A percentile compares a stretch with the other conserved stretches of the same genome.
phyloP scores from a whole-genome alignment of 441 rosid species.

The Syzygium syzygioides region DNA sequence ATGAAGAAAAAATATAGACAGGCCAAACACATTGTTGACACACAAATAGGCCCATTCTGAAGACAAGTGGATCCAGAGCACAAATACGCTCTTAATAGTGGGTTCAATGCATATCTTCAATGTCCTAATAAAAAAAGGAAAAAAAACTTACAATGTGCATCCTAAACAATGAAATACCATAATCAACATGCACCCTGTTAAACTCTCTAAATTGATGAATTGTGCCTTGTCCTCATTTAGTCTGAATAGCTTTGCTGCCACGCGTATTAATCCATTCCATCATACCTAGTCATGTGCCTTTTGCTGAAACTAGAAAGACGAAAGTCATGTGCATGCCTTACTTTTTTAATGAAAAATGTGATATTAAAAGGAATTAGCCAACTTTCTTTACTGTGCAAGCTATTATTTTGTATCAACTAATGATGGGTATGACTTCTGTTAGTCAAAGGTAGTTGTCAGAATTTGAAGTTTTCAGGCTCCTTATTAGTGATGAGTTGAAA shows the following conservation, averaged over 20 bases:
- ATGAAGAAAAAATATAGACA: background rate
- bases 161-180: background rate
- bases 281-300: no score
- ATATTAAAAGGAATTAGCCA: no score
- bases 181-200: background rate
- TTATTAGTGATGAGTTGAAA: background rate
- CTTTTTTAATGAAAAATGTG: no score
- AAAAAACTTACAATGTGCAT: background rate
- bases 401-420: background rate
- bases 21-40: background rate
- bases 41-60: background rate
- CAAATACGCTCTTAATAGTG: background rate
- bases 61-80: background rate
- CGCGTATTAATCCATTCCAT: background rate
- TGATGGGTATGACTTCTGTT: background rate
- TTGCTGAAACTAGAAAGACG: no score
- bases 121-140: background rate
- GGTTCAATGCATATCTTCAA: background rate
- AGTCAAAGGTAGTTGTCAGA: background rate
- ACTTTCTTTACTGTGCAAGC: background rate
- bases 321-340: no score
- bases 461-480: background rate
- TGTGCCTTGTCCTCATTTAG: background rate
- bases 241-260: background rate
- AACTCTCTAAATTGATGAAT: background rate